Evolutionary conservation across 768 basidiomycete species (phyloP), one percentile per base, ranked within the genome.

Genomic region (Serendipita indica): DNA sequence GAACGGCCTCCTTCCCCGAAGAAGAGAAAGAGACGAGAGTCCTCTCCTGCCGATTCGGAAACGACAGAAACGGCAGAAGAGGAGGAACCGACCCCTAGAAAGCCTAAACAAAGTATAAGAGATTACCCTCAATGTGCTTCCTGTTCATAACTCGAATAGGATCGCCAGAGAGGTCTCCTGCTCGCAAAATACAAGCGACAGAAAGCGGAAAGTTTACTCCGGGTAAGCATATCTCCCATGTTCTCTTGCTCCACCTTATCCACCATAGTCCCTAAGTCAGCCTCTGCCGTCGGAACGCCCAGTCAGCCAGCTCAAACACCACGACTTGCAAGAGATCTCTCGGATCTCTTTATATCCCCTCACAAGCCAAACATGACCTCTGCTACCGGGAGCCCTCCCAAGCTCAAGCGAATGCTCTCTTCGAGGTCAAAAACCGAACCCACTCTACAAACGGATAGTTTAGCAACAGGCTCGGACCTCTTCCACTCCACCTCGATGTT

Each of bases 341-440:
- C 49, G 7, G 49, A 54, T 28, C 32, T 54, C 22, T 27, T 54
- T 30, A 54, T 54, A 27, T 54, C 49, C 25, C 49, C 49, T 54
- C 49, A 54, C 25, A 54, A 54, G n/a, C 25, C 49, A n/a, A 30
- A n/a, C n/a, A 27, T 25, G 1, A 5, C 49, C 22, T 27, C 22
- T 10, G 30, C 32, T n/a, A 54, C 20, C 10, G 32, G 32, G 22
- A 54, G 49, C 25, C 49, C 49, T 28, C 25, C 49, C 22, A 54
- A 54, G 7, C 49, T 54, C 22, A 54, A 54, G 49, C 4, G 49
- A 33, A 54, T 54, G 49, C n/a, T 54, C 7, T 54, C 41, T 18
- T 43, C 49, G 10, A 54, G n/a, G 32, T 54, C 49, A 4, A 54
- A 54, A 18, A 54, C 49, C 4, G 49, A 54, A 33, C 49, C 49